Evolutionary conservation across 2,329 filamentous ascomycete genomes (phyloP).

Genomic region (Penicillium hordei): DNA sequence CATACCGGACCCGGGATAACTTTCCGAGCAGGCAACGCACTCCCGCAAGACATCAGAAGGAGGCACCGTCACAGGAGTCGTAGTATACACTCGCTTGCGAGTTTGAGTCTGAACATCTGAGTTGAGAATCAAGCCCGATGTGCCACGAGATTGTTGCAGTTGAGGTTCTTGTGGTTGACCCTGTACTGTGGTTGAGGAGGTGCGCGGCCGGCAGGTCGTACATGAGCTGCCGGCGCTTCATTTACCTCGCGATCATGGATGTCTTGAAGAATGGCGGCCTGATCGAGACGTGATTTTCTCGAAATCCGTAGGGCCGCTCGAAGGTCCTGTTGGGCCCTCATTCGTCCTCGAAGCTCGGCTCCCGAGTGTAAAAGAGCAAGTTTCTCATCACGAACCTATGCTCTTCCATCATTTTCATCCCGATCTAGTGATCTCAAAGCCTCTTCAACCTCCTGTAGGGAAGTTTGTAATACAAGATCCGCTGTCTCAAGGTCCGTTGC

Average conservation of each 20-base stretch:
- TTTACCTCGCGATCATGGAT: background rate
- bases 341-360: background rate
- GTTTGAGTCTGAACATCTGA: background rate
- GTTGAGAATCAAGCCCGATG: background rate
- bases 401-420: background rate
- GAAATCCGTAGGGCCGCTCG: background rate
- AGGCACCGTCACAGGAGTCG: background rate
- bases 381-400: background rate
- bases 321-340: background rate
- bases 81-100: background rate
- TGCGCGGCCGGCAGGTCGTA: background rate
- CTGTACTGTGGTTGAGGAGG: background rate
- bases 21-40: constrained; percentile 13
- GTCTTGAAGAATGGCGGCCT: background rate
- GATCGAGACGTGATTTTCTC: background rate
- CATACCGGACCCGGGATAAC: background rate
- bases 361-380: background rate
- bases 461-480: background rate
- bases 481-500: background rate
- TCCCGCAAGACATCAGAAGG: background rate
- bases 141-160: background rate
- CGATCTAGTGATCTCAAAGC: background rate
- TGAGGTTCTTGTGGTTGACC: too few species aligned
- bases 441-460: background rate
- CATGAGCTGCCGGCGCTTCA: background rate